These are phyloP conservation scores for carrot (Daucus carota) DNA, from an alignment of 129 eudicot species.

Conservation along the genomic window DH1_v3.0 NC_030386.2:35784001-35784500, in stretches of 20 bases:
- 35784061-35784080: slow-evolving; percentile 58
- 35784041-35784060: slow-evolving; percentile 64
- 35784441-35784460: slow-evolving; percentile 88
- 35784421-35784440: slow-evolving; percentile 59
- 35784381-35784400: slow-evolving; percentile 69
- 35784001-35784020: slow-evolving; percentile 82
- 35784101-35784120: slow-evolving; percentile 69
- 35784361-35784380: slow-evolving; percentile 81
- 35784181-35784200: slow-evolving; percentile 72
- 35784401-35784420: slow-evolving; percentile 72
- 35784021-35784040: slow-evolving; percentile 74
- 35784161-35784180: slow-evolving; percentile 72
- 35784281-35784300: slow-evolving; percentile 37
- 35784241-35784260: slow-evolving; percentile 45
- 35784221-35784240: slow-evolving; percentile 68
- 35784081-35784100: slow-evolving; percentile 69
- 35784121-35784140: slow-evolving; percentile 68
- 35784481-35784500: slow-evolving; percentile 87
- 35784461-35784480: slow-evolving; percentile 92
- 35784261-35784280: slow-evolving; percentile 56
- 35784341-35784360: slow-evolving; percentile 54
- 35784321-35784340: slow-evolving; percentile 69
- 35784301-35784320: slow-evolving; percentile 49
- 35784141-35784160: slow-evolving; percentile 50
- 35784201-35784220: slow-evolving; percentile 59